A percentile compares a stretch with the other conserved stretches of the same genome.
Evolutionary conservation across 2,329 filamentous ascomycete species (phyloP).

Genomic region (Colletotrichum euphorbiae): DNA sequence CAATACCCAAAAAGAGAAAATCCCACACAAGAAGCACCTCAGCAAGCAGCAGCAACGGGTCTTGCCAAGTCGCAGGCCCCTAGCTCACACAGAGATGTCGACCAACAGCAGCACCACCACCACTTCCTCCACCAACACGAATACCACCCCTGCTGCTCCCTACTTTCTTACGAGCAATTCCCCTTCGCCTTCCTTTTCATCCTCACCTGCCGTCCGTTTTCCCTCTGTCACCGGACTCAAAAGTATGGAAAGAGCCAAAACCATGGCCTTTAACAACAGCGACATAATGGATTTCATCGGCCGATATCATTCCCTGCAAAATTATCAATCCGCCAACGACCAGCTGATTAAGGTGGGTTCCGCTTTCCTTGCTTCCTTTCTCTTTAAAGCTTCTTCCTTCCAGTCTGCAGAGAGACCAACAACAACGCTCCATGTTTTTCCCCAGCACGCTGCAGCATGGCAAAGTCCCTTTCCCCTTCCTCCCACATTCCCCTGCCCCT

Average conservation of each 20-base stretch:
- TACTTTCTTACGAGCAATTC: slow-evolving; percentile 27
- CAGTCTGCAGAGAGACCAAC: slow-evolving; percentile 23
- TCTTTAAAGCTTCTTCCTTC: slow-evolving; percentile 5
- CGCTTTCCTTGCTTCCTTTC: not conserved
- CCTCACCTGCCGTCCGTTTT: slow-evolving; percentile 15
- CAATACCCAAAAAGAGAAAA: no score
- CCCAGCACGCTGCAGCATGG: not conserved
- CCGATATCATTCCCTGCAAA: slow-evolving; percentile 58
- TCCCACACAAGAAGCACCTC: not conserved
- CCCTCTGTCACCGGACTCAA: slow-evolving; percentile 25
- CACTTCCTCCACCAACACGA: slow-evolving; percentile 27
- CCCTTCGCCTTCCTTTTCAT: slow-evolving; percentile 10
- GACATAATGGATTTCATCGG: slow-evolving; percentile 59
- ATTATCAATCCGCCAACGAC: slow-evolving; percentile 55
- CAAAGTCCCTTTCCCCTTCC: not conserved
- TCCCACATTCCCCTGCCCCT: not conserved
- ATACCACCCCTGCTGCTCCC: slow-evolving; percentile 27
- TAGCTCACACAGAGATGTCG: not conserved
- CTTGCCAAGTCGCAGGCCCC: slow-evolving; percentile 5
- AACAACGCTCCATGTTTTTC: slow-evolving; percentile 17
- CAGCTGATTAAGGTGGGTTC: slow-evolving; percentile 60
- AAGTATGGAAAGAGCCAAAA: slow-evolving; percentile 34
- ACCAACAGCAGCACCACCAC: slow-evolving; percentile 15
- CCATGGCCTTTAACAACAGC: slow-evolving; percentile 44
- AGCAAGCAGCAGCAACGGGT: not conserved